phyloP scores from a whole-genome alignment of 2,329 filamentous ascomycete species.

The Colletotrichum spinosum region DNA sequence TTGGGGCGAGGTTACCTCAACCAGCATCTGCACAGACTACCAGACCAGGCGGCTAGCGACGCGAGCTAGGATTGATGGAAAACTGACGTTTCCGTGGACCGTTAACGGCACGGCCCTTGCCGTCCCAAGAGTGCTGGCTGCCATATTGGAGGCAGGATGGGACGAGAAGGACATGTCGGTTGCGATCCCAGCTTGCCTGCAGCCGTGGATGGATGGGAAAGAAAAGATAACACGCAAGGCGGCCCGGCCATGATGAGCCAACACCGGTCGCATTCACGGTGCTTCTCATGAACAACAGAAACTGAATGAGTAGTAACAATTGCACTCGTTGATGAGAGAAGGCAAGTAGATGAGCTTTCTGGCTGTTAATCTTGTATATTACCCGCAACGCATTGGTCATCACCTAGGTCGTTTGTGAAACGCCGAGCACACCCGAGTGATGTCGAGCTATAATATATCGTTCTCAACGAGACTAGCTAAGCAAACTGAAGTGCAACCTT shows the following conservation, averaged over 20 bases:
- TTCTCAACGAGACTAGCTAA: too few relatives aligned
- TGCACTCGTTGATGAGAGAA: too few relatives aligned
- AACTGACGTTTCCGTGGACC: conserved; percentile 83
- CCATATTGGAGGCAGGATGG: conserved; percentile 92
- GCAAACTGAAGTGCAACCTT: too few relatives aligned
- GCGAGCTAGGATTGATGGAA: conserved; percentile 68
- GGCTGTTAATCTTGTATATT: too few relatives aligned
- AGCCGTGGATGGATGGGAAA: conserved; percentile 85
- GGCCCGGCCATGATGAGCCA: background rate
- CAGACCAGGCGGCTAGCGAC: conserved; percentile 87
- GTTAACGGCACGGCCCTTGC: conserved; percentile 95
- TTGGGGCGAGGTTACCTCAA: conserved; percentile 94
- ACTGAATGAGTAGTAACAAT: too few relatives aligned
- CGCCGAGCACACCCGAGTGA: too few relatives aligned
- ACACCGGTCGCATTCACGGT: background rate
- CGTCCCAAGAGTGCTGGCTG: conserved; percentile 88
- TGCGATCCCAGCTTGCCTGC: conserved; percentile 80
- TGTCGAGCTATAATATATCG: too few relatives aligned
- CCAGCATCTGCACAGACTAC: conserved; percentile 94
- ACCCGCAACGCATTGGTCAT: too few relatives aligned
- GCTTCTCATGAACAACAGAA: too few relatives aligned
- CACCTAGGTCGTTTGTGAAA: too few relatives aligned
- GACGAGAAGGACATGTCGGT: conserved; percentile 76
- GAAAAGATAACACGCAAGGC: conserved; percentile 67
- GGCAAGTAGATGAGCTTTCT: too few relatives aligned